phyloP scores from a whole-genome alignment of 495 filamentous ascomycete species.

The Extremus antarcticus region DNA sequence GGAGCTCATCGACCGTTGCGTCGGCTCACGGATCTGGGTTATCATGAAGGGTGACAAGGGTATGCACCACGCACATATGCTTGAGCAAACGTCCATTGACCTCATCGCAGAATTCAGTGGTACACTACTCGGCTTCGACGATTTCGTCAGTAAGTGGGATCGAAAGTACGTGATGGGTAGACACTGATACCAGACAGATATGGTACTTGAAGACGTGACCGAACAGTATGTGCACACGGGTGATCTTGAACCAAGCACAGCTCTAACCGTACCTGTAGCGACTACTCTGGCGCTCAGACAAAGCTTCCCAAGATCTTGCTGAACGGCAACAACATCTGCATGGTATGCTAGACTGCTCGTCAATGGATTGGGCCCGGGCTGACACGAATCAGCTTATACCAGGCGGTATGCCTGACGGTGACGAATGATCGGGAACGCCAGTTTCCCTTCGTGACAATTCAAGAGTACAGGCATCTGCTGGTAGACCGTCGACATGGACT shows the following conservation, averaged over 20 bases:
- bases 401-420: constrained; percentile 10
- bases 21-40: constrained; percentile 95
- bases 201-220: constrained; percentile 95
- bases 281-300: constrained; percentile 73
- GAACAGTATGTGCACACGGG: constrained; percentile 65
- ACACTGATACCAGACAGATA: constrained; percentile 47
- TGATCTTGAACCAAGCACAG: not conserved
- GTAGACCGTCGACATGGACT: too few relatives aligned
- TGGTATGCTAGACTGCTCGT: constrained; percentile 51
- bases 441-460: too few relatives aligned
- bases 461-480: too few relatives aligned
- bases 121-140: constrained; percentile 88
- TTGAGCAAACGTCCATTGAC: constrained; percentile 27
- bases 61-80: not conserved
- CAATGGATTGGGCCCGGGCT: not conserved
- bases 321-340: constrained; percentile 99
- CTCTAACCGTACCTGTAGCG: constrained; percentile 42
- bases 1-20: constrained; percentile 96
- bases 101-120: constrained; percentile 71
- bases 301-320: constrained; percentile 88
- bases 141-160: constrained; percentile 88
- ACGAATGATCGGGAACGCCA: not conserved
- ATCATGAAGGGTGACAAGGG: constrained; percentile 99
- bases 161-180: not conserved
- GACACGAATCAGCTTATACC: constrained; percentile 9